Base-by-base conservation (phyloP, 805 yeast genomes). In the Nakazawaea anatomiae region DNA sequence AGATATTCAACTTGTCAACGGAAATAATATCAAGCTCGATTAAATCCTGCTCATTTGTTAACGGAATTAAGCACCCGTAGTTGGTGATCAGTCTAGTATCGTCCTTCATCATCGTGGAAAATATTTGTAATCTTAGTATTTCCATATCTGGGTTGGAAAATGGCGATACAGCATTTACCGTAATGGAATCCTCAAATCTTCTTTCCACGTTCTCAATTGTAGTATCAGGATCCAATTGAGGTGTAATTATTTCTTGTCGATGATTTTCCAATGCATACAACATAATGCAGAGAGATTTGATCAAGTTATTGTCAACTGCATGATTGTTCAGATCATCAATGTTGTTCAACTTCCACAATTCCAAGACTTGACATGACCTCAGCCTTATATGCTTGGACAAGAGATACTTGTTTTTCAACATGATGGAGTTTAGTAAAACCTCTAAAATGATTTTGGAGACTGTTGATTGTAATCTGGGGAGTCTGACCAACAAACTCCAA, bases 381-480 rank as follows among this genome's bases (percentile, higher is more conserved):
- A 53, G 54, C 5, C 55, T 64, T 39, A 55, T 52, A 40, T 57
- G 60, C 45, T 39, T 51, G 62, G 60, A 61, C 40, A 59, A 62
- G 40, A 55, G 56, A 5, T 50, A 43, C 6, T 55, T 8, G 30
- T 55, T 61, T 35, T 57, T 60, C 8, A 41, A n/a, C 27, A 54
- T 46, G 14, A 50, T 38, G 10, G 57, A 58, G 6, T 42, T 39
- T 2, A 62, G 45, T 4, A 60, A 53, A 4, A 63, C 30, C 43
- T 60, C 61, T 54, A 67, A 51, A 29, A 67, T 42, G 2, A 61
- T 53, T 42, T 60, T 61, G 2, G 70, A 57, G 14, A 67, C 42
- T 3, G 57, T 42, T 0, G 60, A 39, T 45, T 67, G 71, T 10
- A 66, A 46, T 1, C 52, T 39, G 1, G 62, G 57, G 29, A 67